phyloP scores from a whole-genome alignment of 2,329 filamentous ascomycete species.

The Aspergillus sp. region DNA sequence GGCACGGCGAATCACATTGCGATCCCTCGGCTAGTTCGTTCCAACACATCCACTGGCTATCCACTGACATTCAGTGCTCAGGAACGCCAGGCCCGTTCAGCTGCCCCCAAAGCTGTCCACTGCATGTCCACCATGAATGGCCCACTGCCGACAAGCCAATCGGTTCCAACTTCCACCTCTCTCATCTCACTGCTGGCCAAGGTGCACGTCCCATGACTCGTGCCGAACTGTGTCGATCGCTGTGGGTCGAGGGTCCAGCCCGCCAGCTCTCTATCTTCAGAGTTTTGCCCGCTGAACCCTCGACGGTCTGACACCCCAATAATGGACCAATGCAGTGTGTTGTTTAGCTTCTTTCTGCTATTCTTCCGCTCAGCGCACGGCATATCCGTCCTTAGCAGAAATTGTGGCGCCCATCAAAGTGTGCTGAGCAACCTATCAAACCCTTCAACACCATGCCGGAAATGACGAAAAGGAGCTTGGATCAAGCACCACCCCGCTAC shows the following conservation, averaged over 20 bases:
- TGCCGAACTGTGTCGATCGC: conserved; percentile 9
- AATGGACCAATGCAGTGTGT: neutral
- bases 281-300: neutral
- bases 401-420: neutral
- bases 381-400: neutral
- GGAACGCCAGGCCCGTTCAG: too few relatives aligned
- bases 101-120: neutral
- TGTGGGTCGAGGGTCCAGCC: conserved; percentile 9
- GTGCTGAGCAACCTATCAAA: neutral
- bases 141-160: neutral
- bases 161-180: neutral
- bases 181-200: neutral
- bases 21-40: neutral
- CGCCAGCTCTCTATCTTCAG: neutral
- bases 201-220: conserved; percentile 1
- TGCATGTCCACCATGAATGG: neutral
- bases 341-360: neutral
- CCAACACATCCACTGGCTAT: neutral
- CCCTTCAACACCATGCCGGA: neutral
- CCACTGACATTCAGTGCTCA: too few relatives aligned
- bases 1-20: too few relatives aligned
- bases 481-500: neutral
- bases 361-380: neutral
- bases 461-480: neutral
- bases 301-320: neutral